Base-by-base conservation (phyloP, 345 rosid species). In the Psidium guajava region DNA sequence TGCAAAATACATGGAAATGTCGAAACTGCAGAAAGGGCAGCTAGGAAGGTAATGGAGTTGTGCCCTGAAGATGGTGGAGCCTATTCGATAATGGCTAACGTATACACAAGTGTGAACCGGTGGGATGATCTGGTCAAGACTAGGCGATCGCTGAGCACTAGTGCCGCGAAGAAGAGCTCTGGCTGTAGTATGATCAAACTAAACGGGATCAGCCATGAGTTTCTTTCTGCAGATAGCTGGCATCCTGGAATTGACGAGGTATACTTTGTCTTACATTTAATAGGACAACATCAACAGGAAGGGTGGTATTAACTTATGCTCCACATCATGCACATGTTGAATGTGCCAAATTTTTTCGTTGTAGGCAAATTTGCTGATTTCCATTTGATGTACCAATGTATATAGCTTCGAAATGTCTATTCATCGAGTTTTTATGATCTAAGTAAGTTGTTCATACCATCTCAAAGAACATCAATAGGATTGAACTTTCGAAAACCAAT, bases 11-110 rank as follows among this genome's bases (percentile, higher is more conserved):
- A 94, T 80, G 95, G 95, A 57, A 85, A 93, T 88, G 91, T 95
- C 51, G 91, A 91, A 58, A 82, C 93, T 55, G 96, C 96, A 6
- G 98, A 93, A 88, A 87, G 85, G 84, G 98, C 95, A 74, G 98
- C 98, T 16, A 86, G 90, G 89, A 87, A 85, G 82, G 94, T 95
- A 13, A 95, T 88, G 90, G 86, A 87, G 73, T 87, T 93, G 83
- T 89, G 90, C 84, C 98, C 96, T 2, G 93, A 92, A 83, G 98
- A 94, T 75, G 95, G 96, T 27, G 95, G 95, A 80, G 98, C 93
- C 57, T 94, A 93, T 84, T 93, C 95, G 28, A 86, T 91, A 15
- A 88, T 94, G 97, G 95, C 94, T 20, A 88, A 88, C 58, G 91
- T 94, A 86, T 94, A 95, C 88, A 95, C 94, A 28, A 89, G 86